phyloP scores from a whole-genome alignment of 2,329 filamentous ascomycete genomes.

The Diplodia mutila region DNA sequence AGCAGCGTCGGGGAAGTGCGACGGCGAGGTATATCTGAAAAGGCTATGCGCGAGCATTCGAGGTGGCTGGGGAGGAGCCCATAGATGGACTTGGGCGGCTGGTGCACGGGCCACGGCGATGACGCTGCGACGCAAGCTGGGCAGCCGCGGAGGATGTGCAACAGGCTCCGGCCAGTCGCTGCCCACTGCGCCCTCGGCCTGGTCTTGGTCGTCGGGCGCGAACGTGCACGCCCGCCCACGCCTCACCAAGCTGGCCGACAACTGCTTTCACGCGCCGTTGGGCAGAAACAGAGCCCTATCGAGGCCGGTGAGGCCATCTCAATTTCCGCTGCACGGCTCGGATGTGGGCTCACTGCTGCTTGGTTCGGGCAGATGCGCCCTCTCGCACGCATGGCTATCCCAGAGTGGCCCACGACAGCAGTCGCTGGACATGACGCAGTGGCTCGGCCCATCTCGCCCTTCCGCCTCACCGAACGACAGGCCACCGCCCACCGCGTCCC shows the following conservation, averaged over 20 bases:
- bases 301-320: neutral
- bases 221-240: conserved; percentile 9
- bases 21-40: neutral
- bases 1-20: neutral
- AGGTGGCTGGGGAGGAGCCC: neutral
- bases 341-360: conserved; percentile 1
- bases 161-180: conserved; percentile 10
- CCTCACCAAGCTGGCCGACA: neutral
- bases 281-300: neutral
- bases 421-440: conserved; percentile 10
- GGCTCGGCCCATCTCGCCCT: neutral
- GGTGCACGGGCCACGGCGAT: conserved; percentile 7
- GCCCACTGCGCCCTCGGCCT: conserved; percentile 12
- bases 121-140: no score
- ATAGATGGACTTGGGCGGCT: neutral
- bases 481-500: neutral
- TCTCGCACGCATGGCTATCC: conserved; percentile 17
- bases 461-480: conserved; percentile 23
- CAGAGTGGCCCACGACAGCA: conserved; percentile 18
- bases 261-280: neutral
- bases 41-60: neutral
- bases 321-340: conserved; percentile 16
- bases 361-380: conserved; percentile 13
- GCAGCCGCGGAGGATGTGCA: conserved; percentile 17
- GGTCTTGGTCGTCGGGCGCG: conserved; percentile 6